Evolutionary conservation across 2,329 filamentous ascomycete species (phyloP).

Genomic region (Fusarium burgessii): DNA sequence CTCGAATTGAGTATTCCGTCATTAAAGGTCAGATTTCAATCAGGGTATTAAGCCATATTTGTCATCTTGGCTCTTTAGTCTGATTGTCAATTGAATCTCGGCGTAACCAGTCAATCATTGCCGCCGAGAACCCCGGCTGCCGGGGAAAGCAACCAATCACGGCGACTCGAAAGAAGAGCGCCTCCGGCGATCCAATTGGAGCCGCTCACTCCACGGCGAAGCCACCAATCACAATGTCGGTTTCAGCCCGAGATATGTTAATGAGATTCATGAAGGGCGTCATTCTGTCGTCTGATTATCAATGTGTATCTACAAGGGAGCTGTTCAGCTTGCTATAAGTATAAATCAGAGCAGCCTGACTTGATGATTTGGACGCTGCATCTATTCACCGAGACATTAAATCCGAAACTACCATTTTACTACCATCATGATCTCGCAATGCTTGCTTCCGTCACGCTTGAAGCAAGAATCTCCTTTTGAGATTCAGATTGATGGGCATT

Average conservation of each 20-base stretch:
- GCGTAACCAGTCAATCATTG: background rate
- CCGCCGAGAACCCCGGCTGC: accelerated
- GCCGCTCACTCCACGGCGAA: accelerated
- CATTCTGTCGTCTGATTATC: background rate
- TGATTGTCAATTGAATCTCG: background rate
- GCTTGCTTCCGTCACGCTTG: background rate
- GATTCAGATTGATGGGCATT: background rate
- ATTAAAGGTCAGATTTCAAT: no score
- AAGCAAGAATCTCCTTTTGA: background rate
- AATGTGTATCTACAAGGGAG: no score
- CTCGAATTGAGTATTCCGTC: no score
- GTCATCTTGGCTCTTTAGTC: background rate
- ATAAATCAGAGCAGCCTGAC: background rate
- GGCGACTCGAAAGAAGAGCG: accelerated
- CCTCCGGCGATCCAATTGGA: no score
- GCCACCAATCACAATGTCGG: background rate
- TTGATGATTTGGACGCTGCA: background rate
- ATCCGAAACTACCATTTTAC: accelerated
- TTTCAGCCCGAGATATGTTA: accelerated
- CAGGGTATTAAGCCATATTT: background rate
- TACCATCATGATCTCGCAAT: background rate
- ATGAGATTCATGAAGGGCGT: background rate
- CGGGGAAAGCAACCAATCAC: background rate
- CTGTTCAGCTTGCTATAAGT: background rate
- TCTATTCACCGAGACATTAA: background rate